phyloP scores from a whole-genome alignment of 192 early-diverging fungal genomes.

The Coemansia reversa region DNA sequence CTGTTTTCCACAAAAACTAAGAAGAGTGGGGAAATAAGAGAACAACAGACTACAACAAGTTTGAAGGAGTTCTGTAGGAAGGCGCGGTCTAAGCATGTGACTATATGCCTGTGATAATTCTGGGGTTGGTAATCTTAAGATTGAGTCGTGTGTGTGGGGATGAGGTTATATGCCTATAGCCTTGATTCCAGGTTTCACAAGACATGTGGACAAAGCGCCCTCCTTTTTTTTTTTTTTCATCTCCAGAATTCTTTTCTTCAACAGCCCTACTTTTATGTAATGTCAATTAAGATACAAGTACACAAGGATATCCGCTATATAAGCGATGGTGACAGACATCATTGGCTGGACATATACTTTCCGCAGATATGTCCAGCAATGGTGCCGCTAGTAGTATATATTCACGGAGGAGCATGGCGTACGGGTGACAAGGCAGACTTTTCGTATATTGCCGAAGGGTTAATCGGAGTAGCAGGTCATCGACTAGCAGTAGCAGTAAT shows the following conservation, averaged over 20 bases:
- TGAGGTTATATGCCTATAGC: too few relatives aligned
- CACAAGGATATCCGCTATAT: slow-evolving; percentile 39
- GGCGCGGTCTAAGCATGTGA: neutral
- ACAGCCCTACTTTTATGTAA: neutral
- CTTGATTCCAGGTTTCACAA: neutral
- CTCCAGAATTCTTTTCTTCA: neutral
- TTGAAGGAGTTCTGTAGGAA: too few relatives aligned
- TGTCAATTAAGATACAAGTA: slow-evolving; percentile 11
- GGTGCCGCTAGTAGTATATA: slow-evolving; percentile 63
- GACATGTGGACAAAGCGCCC: neutral
- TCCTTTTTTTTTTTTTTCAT: too few relatives aligned
- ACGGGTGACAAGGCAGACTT: slow-evolving; percentile 71
- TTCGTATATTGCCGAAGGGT: slow-evolving; percentile 46
- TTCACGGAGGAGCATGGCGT: slow-evolving; percentile 89
- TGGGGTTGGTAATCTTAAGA: neutral
- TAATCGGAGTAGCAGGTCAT: slow-evolving; percentile 44
- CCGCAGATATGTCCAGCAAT: slow-evolving; percentile 18
- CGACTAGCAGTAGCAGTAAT: slow-evolving; percentile 62
- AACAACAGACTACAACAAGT: neutral
- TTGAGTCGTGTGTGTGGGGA: neutral
- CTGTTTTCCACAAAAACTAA: too few relatives aligned
- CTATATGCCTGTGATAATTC: neutral
- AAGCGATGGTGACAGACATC: slow-evolving; percentile 23
- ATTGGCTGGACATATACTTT: slow-evolving; percentile 65
- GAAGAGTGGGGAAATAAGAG: neutral